These are phyloP conservation scores for Cylindricascospora bacillispora DNA, from an alignment of 1,139 yeast genomes.

Conservation along the genomic window DNA sequence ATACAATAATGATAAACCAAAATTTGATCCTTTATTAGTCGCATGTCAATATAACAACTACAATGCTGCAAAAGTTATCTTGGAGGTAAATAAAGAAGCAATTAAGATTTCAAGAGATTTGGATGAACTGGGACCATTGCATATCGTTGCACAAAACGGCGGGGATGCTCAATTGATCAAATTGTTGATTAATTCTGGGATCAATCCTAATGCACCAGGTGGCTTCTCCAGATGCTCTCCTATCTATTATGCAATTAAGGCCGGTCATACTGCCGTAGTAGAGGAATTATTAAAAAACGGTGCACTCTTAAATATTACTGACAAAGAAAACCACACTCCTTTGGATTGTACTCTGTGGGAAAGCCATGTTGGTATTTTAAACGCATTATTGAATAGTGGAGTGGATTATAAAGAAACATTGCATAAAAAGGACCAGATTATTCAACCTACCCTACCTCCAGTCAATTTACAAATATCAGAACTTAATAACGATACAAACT, in stretches of 20 bases:
- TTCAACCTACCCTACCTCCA: constrained; percentile 1
- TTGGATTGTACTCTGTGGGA: constrained; percentile 88
- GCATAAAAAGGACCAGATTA: constrained; percentile 1
- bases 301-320: constrained; percentile 61
- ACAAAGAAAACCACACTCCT: constrained; percentile 74
- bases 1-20: constrained; percentile 10
- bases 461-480: too few species aligned
- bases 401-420: constrained; percentile 1
- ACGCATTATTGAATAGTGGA: constrained; percentile 38
- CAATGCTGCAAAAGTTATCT: constrained; percentile 52
- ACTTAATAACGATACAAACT: not conserved
- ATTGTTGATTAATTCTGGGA: constrained; percentile 57
- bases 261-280: constrained; percentile 67
- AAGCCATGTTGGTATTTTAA: constrained; percentile 72
- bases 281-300: constrained; percentile 53
- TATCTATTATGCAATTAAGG: constrained; percentile 76
- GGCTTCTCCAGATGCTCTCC: constrained; percentile 92
- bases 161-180: constrained; percentile 64
- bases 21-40: constrained; percentile 72
- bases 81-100: constrained; percentile 21
- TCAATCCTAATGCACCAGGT: constrained; percentile 68
- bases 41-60: constrained; percentile 82
- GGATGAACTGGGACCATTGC: constrained; percentile 54
- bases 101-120: constrained; percentile 1
- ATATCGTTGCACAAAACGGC: constrained; percentile 66